Evolutionary conservation across 2,329 filamentous ascomycete genomes (phyloP).

Genomic region (Sporothrix schenckii): DNA sequence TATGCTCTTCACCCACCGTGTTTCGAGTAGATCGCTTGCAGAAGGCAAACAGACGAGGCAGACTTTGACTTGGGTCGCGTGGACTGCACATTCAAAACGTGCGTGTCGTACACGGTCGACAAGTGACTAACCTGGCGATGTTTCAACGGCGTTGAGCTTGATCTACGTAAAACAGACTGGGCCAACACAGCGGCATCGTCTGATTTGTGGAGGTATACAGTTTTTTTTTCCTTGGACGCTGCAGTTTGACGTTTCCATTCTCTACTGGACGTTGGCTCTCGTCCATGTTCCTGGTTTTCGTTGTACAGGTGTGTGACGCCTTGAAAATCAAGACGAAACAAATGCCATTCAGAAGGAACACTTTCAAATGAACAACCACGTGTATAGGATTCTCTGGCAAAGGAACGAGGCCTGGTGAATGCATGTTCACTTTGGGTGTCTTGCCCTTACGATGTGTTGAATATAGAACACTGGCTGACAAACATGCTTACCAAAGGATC

Average conservation of each 20-base stretch:
- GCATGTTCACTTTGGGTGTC: background rate
- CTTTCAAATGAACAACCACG: background rate
- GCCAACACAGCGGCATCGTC: background rate
- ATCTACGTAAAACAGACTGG: slow-evolving; percentile 10
- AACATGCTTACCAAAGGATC: too few species aligned
- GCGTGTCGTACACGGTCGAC: background rate
- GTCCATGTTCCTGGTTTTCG: background rate
- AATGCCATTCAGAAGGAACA: background rate
- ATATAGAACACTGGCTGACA: too few species aligned
- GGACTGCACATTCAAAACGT: background rate
- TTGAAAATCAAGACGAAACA: too few species aligned
- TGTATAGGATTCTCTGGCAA: slow-evolving; percentile 5
- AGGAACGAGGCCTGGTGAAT: background rate
- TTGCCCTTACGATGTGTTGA: too few species aligned
- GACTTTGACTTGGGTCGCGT: slow-evolving; percentile 11
- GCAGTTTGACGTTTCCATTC: background rate
- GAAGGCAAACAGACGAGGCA: background rate
- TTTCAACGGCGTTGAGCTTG: background rate
- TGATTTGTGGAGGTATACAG: slow-evolving; percentile 22
- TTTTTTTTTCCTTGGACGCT: background rate
- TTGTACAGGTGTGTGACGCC: background rate
- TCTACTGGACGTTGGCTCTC: background rate
- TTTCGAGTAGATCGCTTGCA: slow-evolving; percentile 22
- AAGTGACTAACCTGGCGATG: background rate
- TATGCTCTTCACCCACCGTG: background rate